Evolutionary conservation across 768 basidiomycete genomes (phyloP).

Genomic region (Zangia roseola): DNA sequence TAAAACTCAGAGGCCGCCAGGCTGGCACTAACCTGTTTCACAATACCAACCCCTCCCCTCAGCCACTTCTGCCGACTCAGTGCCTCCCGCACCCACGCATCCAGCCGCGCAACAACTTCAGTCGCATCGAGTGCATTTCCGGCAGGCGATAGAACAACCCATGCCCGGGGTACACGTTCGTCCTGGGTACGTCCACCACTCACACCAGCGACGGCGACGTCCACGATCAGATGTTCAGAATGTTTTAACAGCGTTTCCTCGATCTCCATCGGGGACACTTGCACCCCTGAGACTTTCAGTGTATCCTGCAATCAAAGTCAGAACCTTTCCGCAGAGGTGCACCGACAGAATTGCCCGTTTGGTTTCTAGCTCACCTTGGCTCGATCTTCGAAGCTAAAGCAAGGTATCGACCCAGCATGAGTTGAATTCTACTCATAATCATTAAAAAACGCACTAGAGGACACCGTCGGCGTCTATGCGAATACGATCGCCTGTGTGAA

Average conservation of each 20-base stretch:
- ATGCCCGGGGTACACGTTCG: conserved; percentile 75
- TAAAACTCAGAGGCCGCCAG: too few relatives aligned
- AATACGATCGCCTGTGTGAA: conserved; percentile 73
- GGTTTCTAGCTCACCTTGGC: conserved; percentile 50
- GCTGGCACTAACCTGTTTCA: conserved; percentile 50
- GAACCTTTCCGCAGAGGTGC: too few relatives aligned
- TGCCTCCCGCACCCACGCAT: conserved; percentile 59
- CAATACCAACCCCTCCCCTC: conserved; percentile 66
- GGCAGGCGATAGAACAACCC: conserved; percentile 62
- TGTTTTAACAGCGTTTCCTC: conserved; percentile 66
- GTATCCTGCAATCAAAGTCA: conserved; percentile 52
- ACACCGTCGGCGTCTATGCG: conserved; percentile 56
- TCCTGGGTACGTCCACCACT: conserved; percentile 66
- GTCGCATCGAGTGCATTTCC: conserved; percentile 51
- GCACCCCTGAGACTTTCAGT: conserved; percentile 76
- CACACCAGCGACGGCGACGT: conserved; percentile 73
- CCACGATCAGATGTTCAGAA: conserved; percentile 58
- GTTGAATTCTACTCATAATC: not conserved
- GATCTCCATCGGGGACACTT: conserved; percentile 80
- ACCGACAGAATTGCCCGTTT: too few relatives aligned
- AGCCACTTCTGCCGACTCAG: conserved; percentile 78
- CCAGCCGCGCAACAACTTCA: conserved; percentile 45
- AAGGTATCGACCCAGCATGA: not conserved
- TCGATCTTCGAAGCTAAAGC: conserved; percentile 65
- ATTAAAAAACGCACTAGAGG: conserved; percentile 53